Conservation (phyloP, 257 asterid species). For the Ophiorrhiza pumila region DNA sequence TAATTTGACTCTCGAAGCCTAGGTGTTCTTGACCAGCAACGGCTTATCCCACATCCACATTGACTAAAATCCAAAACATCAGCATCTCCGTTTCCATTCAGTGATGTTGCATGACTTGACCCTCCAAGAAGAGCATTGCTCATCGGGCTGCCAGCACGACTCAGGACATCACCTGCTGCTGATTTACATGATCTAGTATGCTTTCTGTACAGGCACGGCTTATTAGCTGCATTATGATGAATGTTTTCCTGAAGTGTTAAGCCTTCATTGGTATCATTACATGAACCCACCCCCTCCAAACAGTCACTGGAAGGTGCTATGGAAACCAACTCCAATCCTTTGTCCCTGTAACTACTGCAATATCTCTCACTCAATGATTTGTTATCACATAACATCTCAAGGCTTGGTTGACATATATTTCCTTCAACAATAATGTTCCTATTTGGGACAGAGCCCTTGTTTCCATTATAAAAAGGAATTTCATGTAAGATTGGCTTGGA, state of each 20-base stretch:
- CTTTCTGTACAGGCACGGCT: conserved; percentile 24
- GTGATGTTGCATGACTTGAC: conserved; percentile 27
- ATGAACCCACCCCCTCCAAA: conserved; percentile 43
- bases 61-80: conserved; percentile 47
- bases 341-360: conserved; percentile 31
- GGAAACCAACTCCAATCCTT: conserved; percentile 29
- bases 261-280: conserved; percentile 50
- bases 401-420: conserved; percentile 19
- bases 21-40: conserved; percentile 67
- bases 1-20: conserved; percentile 43
- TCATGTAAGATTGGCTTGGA: conserved; percentile 22
- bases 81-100: conserved; percentile 41
- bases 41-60: conserved; percentile 73
- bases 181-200: conserved; percentile 31
- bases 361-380: conserved; percentile 33
- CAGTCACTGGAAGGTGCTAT: conserved; percentile 27
- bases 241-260: conserved; percentile 27
- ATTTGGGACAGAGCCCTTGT: conserved; percentile 10
- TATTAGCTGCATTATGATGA: conserved; percentile 19
- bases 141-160: conserved; percentile 44
- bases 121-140: conserved; percentile 32
- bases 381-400: conserved; percentile 22
- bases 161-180: conserved; percentile 38
- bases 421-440: conserved; percentile 10
- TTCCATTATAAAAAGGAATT: conserved; percentile 16